Evolutionary conservation across 116 monocot genomes (phyloP).

Genomic region (Thalassia testudinum): DNA sequence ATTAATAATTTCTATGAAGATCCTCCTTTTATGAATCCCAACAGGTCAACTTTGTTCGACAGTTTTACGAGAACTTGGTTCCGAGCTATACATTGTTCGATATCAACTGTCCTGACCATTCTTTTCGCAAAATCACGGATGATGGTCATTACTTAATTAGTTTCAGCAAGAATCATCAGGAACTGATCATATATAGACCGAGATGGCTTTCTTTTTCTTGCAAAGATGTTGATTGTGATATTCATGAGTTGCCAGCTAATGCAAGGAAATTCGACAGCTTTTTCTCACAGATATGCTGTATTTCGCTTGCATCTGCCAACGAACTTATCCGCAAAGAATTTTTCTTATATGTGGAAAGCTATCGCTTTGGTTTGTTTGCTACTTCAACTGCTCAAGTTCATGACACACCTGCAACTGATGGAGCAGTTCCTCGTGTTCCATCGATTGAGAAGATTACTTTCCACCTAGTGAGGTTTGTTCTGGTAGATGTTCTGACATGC

Average conservation of each 20-base stretch:
- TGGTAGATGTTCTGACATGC: constrained; percentile 5
- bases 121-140: constrained; percentile 92
- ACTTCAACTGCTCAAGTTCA: constrained; percentile 74
- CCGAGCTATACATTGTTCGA: constrained; percentile 84
- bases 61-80: constrained; percentile 90
- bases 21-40: not conserved
- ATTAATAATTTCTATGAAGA: too few species aligned
- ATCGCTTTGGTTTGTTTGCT: constrained; percentile 85
- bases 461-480: constrained; percentile 80
- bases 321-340: constrained; percentile 93
- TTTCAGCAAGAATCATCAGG: constrained; percentile 87
- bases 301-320: constrained; percentile 64
- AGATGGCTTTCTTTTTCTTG: constrained; percentile 75
- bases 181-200: constrained; percentile 84
- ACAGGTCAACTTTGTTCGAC: constrained; percentile 76
- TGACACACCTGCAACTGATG: constrained; percentile 44
- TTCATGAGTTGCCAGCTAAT: constrained; percentile 39
- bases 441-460: constrained; percentile 90
- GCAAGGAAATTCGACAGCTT: constrained; percentile 82
- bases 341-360: constrained; percentile 71
- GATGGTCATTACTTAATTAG: constrained; percentile 83
- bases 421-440: constrained; percentile 75
- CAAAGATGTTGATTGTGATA: constrained; percentile 49
- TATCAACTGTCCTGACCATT: constrained; percentile 80
- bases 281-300: constrained; percentile 63